These are phyloP conservation scores for Geotrichum klebahnii DNA, from an alignment of 1,139 yeast species.

Conservation along the genomic window DNA sequence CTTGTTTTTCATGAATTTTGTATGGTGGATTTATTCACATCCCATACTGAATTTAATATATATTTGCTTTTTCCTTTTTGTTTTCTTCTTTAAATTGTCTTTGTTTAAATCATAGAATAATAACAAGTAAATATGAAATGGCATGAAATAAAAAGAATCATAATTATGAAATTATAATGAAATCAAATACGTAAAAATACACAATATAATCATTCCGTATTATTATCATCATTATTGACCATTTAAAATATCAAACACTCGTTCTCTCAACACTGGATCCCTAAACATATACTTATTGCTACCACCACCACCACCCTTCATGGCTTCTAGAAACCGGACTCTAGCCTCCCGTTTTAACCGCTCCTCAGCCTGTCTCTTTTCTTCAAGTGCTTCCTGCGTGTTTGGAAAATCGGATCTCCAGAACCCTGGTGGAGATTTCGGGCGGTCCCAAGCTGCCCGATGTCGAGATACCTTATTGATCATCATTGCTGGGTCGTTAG, in stretches of 20 bases:
- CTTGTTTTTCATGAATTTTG: too few species aligned
- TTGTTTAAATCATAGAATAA: too few species aligned
- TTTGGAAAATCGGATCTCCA: conserved; percentile 37
- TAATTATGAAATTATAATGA: too few species aligned
- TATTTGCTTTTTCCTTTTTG: too few species aligned
- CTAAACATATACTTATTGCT: conserved; percentile 26
- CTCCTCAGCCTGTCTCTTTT: conserved; percentile 25
- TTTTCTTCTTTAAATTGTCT: too few species aligned
- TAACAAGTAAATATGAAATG: too few species aligned
- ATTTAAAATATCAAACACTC: background rate
- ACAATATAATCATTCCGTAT: too few species aligned
- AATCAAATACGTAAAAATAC: background rate
- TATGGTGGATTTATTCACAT: too few species aligned
- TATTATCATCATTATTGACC: background rate
- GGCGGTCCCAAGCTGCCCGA: conserved; percentile 28
- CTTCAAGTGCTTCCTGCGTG: conserved; percentile 33
- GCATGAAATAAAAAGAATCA: too few species aligned
- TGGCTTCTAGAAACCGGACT: conserved; percentile 27
- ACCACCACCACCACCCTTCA: conserved; percentile 22
- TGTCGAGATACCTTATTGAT: conserved; percentile 30
- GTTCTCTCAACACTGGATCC: conserved; percentile 24
- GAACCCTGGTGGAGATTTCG: conserved; percentile 36
- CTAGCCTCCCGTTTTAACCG: conserved; percentile 23
- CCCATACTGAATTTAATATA: too few species aligned
- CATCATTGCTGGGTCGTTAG: conserved; percentile 12